Base-by-base conservation (phyloP, 2,329 filamentous ascomycete genomes). In the Myriosclerotinia duriaeana region DNA sequence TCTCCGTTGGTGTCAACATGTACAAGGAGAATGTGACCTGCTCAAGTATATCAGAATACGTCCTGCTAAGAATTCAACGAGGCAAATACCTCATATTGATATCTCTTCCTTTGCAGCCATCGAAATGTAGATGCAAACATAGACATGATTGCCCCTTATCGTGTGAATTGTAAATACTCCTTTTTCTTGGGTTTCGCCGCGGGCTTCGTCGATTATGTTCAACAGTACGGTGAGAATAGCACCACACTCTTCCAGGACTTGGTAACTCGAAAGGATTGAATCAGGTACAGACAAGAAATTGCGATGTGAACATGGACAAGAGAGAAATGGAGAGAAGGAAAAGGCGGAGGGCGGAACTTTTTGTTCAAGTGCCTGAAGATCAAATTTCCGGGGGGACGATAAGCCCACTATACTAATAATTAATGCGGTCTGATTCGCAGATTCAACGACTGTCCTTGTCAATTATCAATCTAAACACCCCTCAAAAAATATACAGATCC, bases 1-100 rank as follows among this genome's bases (percentile, higher is more conserved):
- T 97, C 83, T 99, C 95, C 63, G 90, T 93, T 1, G 93, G 90
- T 48, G 93, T 97, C 74, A 97, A 89, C 91, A 99, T 98, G 84
- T 99, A 98, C 36, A 98, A 86, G 69, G 91, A 90, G 79, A 96
- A 95, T 15, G 94, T 97, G 78, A 98, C 94, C 82, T 99, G 92
- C 76, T 96, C 91, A 81, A 96, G 92, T 83, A 95, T 96, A 64
- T 68, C 30, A 72, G 62, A 46, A 66, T 36, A n/a, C 58, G 40
- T 36, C 30, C 38, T 17, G 14, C 5, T 54, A 44, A 36, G n/a
- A 36, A 38, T 20, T 48, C 52, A 40, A 60, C 12, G 42, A 22
- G 26, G 34, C 6, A 30, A 50, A 44, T 64, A 75, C 75, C 81
- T 99, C 95, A 78, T 98, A 93, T 83, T 98, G 95, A 83, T 98